Evolutionary conservation across 163 green algal species (phyloP).

Genomic region (Chlorella variabilis): DNA sequence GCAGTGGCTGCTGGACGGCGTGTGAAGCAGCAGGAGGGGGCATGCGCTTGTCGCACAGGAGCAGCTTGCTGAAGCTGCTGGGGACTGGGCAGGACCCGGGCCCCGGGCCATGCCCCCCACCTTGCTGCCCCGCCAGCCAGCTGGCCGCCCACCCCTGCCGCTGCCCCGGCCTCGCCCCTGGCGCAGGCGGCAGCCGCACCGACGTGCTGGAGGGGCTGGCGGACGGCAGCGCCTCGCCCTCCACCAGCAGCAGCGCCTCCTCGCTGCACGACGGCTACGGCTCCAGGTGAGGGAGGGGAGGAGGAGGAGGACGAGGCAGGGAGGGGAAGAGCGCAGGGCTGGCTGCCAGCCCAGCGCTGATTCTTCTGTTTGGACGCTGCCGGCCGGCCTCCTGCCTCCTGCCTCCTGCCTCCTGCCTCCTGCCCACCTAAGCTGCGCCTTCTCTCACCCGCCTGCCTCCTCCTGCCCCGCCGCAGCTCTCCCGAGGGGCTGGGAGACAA

Average conservation of each 20-base stretch:
- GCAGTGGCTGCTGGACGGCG: too few species aligned
- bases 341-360: too few species aligned
- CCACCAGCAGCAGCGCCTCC: neutral
- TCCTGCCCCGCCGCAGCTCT: neutral
- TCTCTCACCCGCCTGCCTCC: neutral
- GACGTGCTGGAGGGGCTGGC: neutral
- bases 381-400: neutral
- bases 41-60: too few species aligned
- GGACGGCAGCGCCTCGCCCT: constrained; percentile 5
- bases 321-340: too few species aligned
- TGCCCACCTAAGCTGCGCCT: neutral
- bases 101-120: too few species aligned
- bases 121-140: neutral
- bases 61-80: too few species aligned
- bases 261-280: neutral
- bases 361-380: too few species aligned
- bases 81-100: too few species aligned
- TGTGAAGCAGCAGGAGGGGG: too few species aligned
- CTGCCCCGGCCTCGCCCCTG: too few species aligned
- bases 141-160: too few species aligned
- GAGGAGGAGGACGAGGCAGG: too few species aligned
- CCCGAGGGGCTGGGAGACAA: constrained; percentile 1
- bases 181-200: constrained; percentile 1
- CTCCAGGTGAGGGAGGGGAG: neutral
- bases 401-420: neutral